A percentile compares a stretch with the other conserved stretches of the same genome.
Evolutionary conservation across 345 rosid species (phyloP).

Genomic region (Salix caprea): DNA sequence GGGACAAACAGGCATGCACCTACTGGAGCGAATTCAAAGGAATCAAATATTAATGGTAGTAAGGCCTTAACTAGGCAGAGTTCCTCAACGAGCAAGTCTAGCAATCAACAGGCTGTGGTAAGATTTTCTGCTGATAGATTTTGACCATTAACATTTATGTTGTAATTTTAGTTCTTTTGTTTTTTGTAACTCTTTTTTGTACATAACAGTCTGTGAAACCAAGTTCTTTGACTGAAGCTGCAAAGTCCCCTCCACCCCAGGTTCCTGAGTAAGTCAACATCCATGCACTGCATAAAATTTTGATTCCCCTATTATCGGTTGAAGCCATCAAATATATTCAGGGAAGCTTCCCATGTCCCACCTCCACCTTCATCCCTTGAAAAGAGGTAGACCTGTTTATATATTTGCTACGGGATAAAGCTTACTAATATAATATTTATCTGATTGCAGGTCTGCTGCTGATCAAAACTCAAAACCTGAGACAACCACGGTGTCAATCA

Average conservation of each 20-base stretch:
- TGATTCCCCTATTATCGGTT: neutral
- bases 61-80: conserved; percentile 27
- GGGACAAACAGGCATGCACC: conserved; percentile 33
- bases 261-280: conserved; percentile 47
- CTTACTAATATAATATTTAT: neutral
- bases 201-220: conserved; percentile 45
- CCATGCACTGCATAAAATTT: neutral
- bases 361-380: neutral
- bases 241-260: conserved; percentile 25
- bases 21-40: conserved; percentile 28
- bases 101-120: conserved; percentile 40
- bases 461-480: conserved; percentile 45
- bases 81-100: conserved; percentile 32
- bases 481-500: conserved; percentile 33
- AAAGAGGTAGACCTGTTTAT: neutral
- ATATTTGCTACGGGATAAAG: neutral
- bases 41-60: conserved; percentile 18
- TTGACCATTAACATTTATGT: neutral
- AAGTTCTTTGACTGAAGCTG: conserved; percentile 31
- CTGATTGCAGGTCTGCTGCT: conserved; percentile 44
- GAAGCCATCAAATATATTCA: neutral
- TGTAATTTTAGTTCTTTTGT: neutral
- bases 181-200: conserved; percentile 9
- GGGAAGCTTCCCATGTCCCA: neutral
- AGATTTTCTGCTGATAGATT: conserved; percentile 7